Evolutionary conservation across 192 early-diverging fungal genomes (phyloP).

Genomic region (Coemansia sp.): DNA sequence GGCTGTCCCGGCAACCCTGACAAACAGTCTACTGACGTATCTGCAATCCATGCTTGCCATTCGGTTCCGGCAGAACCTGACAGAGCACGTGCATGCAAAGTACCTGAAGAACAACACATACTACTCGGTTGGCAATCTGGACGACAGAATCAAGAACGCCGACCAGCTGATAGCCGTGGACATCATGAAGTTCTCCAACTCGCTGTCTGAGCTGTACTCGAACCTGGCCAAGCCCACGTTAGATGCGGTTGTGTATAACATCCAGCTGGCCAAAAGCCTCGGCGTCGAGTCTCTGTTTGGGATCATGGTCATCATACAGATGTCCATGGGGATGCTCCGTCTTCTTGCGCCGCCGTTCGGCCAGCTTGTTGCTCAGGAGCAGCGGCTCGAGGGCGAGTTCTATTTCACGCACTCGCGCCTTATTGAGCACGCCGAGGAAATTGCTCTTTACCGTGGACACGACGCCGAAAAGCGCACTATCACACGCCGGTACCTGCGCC

Average conservation of each 20-base stretch:
- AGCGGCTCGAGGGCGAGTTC: constrained; percentile 92
- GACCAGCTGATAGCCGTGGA: constrained; percentile 91
- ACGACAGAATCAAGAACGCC: constrained; percentile 88
- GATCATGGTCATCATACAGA: constrained; percentile 75
- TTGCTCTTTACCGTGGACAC: constrained; percentile 89
- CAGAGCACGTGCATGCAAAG: constrained; percentile 81
- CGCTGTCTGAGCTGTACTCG: constrained; percentile 85
- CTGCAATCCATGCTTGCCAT: constrained; percentile 77
- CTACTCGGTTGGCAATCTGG: constrained; percentile 91
- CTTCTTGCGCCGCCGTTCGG: constrained; percentile 93
- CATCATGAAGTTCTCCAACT: constrained; percentile 87
- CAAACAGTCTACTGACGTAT: constrained; percentile 87
- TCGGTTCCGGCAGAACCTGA: constrained; percentile 83
- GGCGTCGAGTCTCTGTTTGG: constrained; percentile 85
- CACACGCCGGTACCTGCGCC: constrained; percentile 71
- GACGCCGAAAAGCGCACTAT: constrained; percentile 82
- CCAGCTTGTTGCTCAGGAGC: constrained; percentile 91
- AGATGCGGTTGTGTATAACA: constrained; percentile 92
- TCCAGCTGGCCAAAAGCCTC: constrained; percentile 81
- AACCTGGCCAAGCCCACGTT: constrained; percentile 95
- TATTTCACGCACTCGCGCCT: constrained; percentile 91
- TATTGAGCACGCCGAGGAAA: constrained; percentile 95
- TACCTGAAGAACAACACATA: constrained; percentile 92
- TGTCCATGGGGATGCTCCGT: constrained; percentile 76
- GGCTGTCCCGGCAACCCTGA: constrained; percentile 94